phyloP scores from a whole-genome alignment of 2,329 filamentous ascomycete species.

The Cladobotryum mycophilum region DNA sequence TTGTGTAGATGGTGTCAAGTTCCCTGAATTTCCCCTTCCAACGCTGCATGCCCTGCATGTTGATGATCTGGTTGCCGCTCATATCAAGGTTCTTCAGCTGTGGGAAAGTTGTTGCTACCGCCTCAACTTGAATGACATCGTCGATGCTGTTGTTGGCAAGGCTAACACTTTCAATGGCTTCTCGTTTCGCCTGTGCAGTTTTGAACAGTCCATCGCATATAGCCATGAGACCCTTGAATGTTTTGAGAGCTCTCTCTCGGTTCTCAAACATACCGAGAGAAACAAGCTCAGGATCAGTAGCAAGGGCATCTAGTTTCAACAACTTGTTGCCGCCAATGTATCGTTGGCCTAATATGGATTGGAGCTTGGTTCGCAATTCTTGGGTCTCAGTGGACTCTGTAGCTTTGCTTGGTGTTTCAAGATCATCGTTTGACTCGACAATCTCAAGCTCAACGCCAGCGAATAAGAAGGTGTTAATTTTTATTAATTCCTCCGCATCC shows the following conservation, averaged over 20 bases:
- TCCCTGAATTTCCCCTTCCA: conserved; percentile 77
- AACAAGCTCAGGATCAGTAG: conserved; percentile 63
- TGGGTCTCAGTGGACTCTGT: conserved; percentile 47
- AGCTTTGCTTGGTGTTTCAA: conserved; percentile 28
- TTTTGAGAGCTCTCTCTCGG: conserved; percentile 68
- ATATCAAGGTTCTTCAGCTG: conserved; percentile 85
- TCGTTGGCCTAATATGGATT: conserved; percentile 63
- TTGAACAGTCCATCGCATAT: conserved; percentile 76
- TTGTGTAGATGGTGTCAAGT: conserved; percentile 74
- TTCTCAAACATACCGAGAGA: conserved; percentile 70
- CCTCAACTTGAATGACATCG: conserved; percentile 65
- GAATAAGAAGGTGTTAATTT: conserved; percentile 63
- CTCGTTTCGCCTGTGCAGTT: conserved; percentile 62
- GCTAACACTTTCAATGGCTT: conserved; percentile 75
- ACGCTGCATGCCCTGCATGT: conserved; percentile 58
- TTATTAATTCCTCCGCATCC: conserved; percentile 57
- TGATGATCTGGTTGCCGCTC: conserved; percentile 72
- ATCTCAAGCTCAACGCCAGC: conserved; percentile 57
- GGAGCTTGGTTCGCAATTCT: conserved; percentile 63
- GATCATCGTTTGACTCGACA: conserved; percentile 40
- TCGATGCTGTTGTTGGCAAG: conserved; percentile 74
- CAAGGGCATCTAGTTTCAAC: conserved; percentile 74
- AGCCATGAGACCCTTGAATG: conserved; percentile 87
- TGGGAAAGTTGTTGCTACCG: conserved; percentile 72
- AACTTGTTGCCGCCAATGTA: conserved; percentile 69